Evolutionary conservation across 768 basidiomycete genomes (phyloP).

Genomic region (Boletus patriciae): DNA sequence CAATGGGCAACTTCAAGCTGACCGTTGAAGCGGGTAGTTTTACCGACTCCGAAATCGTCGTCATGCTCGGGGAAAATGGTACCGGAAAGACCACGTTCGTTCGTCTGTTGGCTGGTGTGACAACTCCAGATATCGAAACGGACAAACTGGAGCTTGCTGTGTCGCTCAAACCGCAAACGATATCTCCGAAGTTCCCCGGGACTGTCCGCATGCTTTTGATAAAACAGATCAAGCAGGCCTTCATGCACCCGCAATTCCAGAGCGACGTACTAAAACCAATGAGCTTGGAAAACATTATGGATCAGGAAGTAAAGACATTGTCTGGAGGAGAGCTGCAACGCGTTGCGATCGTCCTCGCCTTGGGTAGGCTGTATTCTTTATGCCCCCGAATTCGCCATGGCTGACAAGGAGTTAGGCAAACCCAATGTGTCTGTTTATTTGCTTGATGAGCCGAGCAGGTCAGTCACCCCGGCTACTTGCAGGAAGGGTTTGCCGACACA

Average conservation of each 20-base stretch:
- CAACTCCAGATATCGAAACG: slow-evolving; percentile 73
- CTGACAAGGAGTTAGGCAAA: slow-evolving; percentile 49
- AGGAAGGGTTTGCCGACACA: slow-evolving; percentile 3
- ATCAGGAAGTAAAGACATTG: slow-evolving; percentile 96
- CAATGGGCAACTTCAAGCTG: slow-evolving; percentile 92
- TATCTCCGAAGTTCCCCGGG: slow-evolving; percentile 96
- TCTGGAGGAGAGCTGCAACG: slow-evolving; percentile 98
- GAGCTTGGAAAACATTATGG: slow-evolving; percentile 91
- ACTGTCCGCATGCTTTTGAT: slow-evolving; percentile 93
- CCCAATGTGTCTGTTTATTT: slow-evolving; percentile 86
- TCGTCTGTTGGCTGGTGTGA: slow-evolving; percentile 89
- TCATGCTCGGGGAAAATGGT: slow-evolving; percentile 99
- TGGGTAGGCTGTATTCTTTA: slow-evolving; percentile 50
- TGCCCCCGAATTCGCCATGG: not conserved
- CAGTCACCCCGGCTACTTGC: slow-evolving; percentile 20
- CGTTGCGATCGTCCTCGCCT: slow-evolving; percentile 91
- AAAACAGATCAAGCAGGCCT: slow-evolving; percentile 91
- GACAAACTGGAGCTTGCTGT: slow-evolving; percentile 81
- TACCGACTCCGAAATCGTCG: slow-evolving; percentile 99
- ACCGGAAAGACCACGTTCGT: slow-evolving; percentile 99
- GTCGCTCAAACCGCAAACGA: slow-evolving; percentile 98
- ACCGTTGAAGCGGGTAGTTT: slow-evolving; percentile 88
- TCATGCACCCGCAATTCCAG: slow-evolving; percentile 99
- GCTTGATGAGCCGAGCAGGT: slow-evolving; percentile 91
- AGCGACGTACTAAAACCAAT: slow-evolving; percentile 98